Evolutionary conservation across 176 grass and related monocot species (phyloP).

Genomic region (Typha latifolia): DNA sequence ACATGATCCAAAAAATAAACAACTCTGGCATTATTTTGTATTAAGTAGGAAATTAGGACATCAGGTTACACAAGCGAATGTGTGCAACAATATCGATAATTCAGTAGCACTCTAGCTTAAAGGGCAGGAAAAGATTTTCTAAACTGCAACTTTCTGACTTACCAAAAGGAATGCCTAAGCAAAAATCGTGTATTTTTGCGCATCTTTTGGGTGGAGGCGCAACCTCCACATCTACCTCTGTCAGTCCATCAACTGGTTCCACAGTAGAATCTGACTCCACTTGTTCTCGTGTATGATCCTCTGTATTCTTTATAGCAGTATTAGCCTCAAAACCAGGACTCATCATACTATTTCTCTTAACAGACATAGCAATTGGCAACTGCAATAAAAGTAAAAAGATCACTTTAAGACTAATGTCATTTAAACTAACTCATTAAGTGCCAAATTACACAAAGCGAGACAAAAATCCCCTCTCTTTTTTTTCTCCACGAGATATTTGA

Average conservation of each 20-base stretch:
- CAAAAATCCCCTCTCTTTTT: not conserved
- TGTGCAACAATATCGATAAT: not conserved
- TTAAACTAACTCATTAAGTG: not conserved
- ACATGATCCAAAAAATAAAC: too few relatives aligned
- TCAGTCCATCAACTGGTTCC: conserved; percentile 14
- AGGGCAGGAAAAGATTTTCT: not conserved
- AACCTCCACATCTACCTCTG: conserved; percentile 19
- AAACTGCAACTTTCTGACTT: conserved; percentile 14
- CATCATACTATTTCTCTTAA: conserved; percentile 37
- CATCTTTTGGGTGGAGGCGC: conserved; percentile 32
- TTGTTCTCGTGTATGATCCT: conserved; percentile 31
- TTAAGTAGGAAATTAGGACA: too few relatives aligned
- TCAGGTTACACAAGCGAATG: too few relatives aligned
- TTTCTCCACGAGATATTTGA: not conserved
- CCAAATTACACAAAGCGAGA: not conserved
- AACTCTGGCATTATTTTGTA: too few relatives aligned
- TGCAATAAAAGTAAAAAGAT: conserved; percentile 25
- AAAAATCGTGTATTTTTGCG: conserved; percentile 95
- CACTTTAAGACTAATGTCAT: conserved; percentile 7
- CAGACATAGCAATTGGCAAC: conserved; percentile 26
- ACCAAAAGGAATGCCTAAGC: conserved; percentile 93
- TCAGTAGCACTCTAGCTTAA: not conserved
- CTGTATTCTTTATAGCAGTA: conserved; percentile 26
- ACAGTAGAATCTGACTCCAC: conserved; percentile 22
- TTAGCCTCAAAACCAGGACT: conserved; percentile 32